Evolutionary conservation across 2,329 filamentous ascomycete species (phyloP), one percentile per base, ranked within the genome.

Genomic region (Botrytis aclada): DNA sequence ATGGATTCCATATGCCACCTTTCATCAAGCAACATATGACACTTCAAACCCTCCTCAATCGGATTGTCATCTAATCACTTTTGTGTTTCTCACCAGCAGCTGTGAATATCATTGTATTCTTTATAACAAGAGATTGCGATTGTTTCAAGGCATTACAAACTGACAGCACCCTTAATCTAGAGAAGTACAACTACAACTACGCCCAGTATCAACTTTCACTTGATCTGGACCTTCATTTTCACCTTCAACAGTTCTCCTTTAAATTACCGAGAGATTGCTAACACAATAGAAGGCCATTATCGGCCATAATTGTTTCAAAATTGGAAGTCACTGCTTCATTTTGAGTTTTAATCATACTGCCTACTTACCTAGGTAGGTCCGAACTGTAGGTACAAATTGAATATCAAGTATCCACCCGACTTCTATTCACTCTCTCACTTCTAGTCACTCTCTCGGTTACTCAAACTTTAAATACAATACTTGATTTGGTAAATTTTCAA

Each of bases 361-460:
- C 34, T 14, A 10, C 34, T 4, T 51, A 51, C 45, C 45, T 54
- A 54, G 25, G 4, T 54, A 54, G 47, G 47, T n/a, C n/a, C 12
- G 1, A 47, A 47, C 25, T 45, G 9, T 43, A 43, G 18, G 41
- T 43, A 43, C 12, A 12, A 8, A 45, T 51, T 29, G 25, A 56
- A 56, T 29, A 29, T 0, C n/a, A 16, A 56, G 47, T 66, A 25
- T 54, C 9, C 22, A 66, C 22, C 45, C 51, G 32, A n/a, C 18
- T 69, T 69, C 18, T 56, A 69, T 69, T 69, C 43, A 45, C 34
- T 66, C n/a, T n/a, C n/a, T n/a, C n/a, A n/a, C n/a, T n/a, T n/a
- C n/a, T n/a, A n/a, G n/a, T n/a, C 63, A 66, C 65, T 32, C 10
- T 56, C 47, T 69, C 65, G 47, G 25, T 56, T 69, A 69, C 4